Percentiles rank a stretch among this genome's conserved stretches.
Evolutionary conservation across 768 basidiomycete genomes (phyloP).

Genomic region (Mycena haematopus): DNA sequence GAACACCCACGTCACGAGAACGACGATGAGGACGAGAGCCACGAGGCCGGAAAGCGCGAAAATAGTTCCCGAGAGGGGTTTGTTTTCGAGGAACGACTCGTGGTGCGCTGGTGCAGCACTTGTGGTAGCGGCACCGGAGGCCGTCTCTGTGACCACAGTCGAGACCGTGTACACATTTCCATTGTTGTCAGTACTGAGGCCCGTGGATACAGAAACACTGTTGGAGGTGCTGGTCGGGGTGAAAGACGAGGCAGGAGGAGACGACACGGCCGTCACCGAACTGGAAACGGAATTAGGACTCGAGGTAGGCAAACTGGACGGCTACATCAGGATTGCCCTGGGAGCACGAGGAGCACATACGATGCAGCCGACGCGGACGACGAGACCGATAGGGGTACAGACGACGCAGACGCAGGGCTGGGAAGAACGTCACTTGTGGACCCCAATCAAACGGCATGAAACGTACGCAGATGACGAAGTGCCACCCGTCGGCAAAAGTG

Average conservation of each 20-base stretch:
- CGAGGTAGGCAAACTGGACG: background rate
- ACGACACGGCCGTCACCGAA: background rate
- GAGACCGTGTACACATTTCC: slow-evolving; percentile 42
- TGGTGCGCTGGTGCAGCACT: slow-evolving; percentile 20
- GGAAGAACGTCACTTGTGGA: background rate
- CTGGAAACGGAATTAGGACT: no score
- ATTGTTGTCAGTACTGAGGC: slow-evolving; percentile 30
- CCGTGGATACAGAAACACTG: slow-evolving; percentile 24
- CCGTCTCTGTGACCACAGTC: slow-evolving; percentile 34
- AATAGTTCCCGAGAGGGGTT: slow-evolving; percentile 64
- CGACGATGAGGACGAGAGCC: slow-evolving; percentile 52
- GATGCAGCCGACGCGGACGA: background rate
- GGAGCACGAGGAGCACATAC: background rate
- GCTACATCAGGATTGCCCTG: background rate
- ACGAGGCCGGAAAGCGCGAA: slow-evolving; percentile 60
- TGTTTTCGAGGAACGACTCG: slow-evolving; percentile 65
- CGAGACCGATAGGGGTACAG: background rate
- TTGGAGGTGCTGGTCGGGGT: slow-evolving; percentile 21
- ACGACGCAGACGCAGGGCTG: background rate
- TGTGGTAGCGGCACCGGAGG: slow-evolving; percentile 32
- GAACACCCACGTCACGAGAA: slow-evolving; percentile 51
- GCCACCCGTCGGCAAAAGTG: background rate
- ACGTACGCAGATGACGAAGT: background rate
- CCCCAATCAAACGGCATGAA: no score
- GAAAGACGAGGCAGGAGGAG: slow-evolving; percentile 25